Evolutionary conservation across 805 yeast genomes (phyloP), one percentile per base, ranked within the genome.

Genomic region (Scheffersomyces stipitis): DNA sequence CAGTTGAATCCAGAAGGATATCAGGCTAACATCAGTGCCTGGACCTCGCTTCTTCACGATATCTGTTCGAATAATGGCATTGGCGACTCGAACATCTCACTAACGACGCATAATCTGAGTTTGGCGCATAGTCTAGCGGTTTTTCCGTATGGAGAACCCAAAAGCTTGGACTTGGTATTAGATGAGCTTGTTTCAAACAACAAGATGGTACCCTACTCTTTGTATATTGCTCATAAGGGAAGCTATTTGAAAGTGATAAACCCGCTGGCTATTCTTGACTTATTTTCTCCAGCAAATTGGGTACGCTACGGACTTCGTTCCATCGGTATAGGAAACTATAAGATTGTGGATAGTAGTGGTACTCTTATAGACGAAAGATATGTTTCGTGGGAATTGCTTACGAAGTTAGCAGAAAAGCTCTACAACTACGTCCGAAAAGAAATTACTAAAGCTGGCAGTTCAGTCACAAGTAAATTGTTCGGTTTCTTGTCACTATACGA

Each of bases 1-100:
- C 53, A 52, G 5, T 41, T 64, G 36, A 69, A 69, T 46, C 66
- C 68, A 0, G 73, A 68, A 34, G 74, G 74, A 2, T 69, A 45
- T 37, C 65, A 64, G 7, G 74, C 74, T 17, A 69, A 69, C 36
- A 41, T 67, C n/a, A 45, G 48, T 2, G 71, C 74, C 2, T 69
- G 74, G 74, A 26, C 37, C 12, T 24, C 37, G 5, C 42, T 59
- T 12, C 28, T 60, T 5, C 28, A 18, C 9, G 48, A 49, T 5
- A 33, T 65, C 17, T n/a, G n/a, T n/a, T 44, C 63, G 22, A 40
- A 42, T 14, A 26, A 48, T 5, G 45, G 42, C 10, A 18, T 51
- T 12, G 32, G 33, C 3, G 48, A 51, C 18, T 50, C 62, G 1
- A 33, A 31, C 20, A 26, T 58, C 22, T 46, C 56, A 1, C 30